Base-by-base conservation (phyloP, 1,284 basidiomycete genomes). In the Sporisorium exsertum region DNA sequence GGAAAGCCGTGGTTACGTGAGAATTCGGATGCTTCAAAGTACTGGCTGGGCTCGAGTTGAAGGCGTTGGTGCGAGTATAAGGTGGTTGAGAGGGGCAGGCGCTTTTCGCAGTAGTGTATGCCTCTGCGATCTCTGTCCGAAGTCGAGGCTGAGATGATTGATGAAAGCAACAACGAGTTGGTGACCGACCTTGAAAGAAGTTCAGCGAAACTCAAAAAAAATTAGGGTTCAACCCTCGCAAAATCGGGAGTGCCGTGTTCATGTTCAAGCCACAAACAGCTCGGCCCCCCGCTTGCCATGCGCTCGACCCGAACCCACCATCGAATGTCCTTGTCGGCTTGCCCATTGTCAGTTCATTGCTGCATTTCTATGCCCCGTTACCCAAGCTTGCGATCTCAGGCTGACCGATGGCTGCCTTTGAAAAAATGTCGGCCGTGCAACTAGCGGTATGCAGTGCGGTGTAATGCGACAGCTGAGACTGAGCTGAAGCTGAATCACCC, bases 381-480 rank as follows among this genome's bases (percentile, higher is more conserved):
- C 37, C 8, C 37, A 18, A 40, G 37, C 18, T 40, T n/a, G 15
- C 37, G 37, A 43, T 20, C 40, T 43, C 40, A 29, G 26, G 18
- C 26, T 16, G 26, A 47, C 26, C 13, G 16, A 29, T 9, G 40
- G 46, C 24, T 16, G 46, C 5, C 46, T 27, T 26, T 27, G 24
- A 20, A 29, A 27, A 5, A 46, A 8, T 32, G 16, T 22, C 9
- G 29, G n/a, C 29, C 49, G 16, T n/a, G 32, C 49, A 33, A n/a
- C n/a, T 9, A n/a, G 29, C 13, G 37, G 53, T 37, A 64, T 53
- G 55, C 57, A 55, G 3, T 29, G 50, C 50, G 37, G 29, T 47
- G 63, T 54, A 52, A 64, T 64, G 35, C 13, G 26, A 64, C 63
- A 32, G 46, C 59, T 53, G 33, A 18, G 29, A 10, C 26, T 29